Base-by-base conservation (phyloP, 1,284 basidiomycete genomes). In the Cutaneotrichosporon sp. region DNA sequence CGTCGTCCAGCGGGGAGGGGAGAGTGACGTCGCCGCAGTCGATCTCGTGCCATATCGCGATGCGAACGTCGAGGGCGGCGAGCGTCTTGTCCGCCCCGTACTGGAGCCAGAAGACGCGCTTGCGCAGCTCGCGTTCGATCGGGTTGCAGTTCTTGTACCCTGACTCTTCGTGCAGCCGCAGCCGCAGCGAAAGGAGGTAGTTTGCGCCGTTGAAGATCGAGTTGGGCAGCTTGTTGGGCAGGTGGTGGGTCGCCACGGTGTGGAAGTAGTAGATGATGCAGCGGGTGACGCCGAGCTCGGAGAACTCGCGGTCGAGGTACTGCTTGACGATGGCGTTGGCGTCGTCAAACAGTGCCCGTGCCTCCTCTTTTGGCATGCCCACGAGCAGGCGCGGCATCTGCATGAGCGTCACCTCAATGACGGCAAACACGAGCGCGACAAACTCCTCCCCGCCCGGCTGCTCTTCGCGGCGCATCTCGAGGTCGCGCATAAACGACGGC, bases 1-100 rank as follows among this genome's bases (percentile, higher is more conserved):
- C 76, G 63, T 79, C 77, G 49, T 79, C 76, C 71, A 75, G 42
- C 29, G 72, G 66, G 11, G 67, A 65, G 0, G 76, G 77, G 0
- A 75, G 60, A 0, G 62, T 63, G 13, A 76, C 67, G 22, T 72
- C 70, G 22, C 57, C 57, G 76, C 89, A 91, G 73, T 93, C 91
- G 72, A 91, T 89, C 72, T 92, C 90, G 59, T 90, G 86, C 70
- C 91, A 83, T 73, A 87, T 89, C 63, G 92, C 89, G 31, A 90
- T 89, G 56, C 88, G 83, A 13, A 89, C 89, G 9, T 72, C 65
- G 43, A 92, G 82, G 25, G 92, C 88, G 50, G 88, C 88, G 86
- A 89, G 89, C n/a, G 90, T 91, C 79, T 91, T 91, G 78, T 92
- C 90, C 69, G 89, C 90, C 76, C 88, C 89, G 70, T 91, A 92